Base-by-base conservation (phyloP, 495 filamentous ascomycete genomes). In the Aspergillus sparsus region DNA sequence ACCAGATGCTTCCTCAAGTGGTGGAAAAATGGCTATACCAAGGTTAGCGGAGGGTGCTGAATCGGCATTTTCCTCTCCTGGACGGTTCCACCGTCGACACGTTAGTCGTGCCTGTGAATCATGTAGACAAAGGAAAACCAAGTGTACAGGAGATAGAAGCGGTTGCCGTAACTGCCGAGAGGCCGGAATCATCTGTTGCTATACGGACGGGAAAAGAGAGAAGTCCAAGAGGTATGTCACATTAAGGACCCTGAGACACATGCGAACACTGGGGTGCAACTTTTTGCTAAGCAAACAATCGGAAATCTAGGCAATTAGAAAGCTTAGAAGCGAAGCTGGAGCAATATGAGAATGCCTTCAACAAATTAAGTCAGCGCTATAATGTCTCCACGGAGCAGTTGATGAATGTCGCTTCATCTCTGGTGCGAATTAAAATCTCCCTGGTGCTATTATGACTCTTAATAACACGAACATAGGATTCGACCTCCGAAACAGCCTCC, bases 171-270 rank as follows among this genome's bases (percentile, higher is more conserved):
- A 85, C 57, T 87, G 85, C 59, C 65, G 72, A 44, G 78, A 82
- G 46, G 78, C 77, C 34, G 74, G 75, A 15, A 70, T 80, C 16
- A 68, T 69, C 11, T 87, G 85, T 61, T 74, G 69, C 52, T 87
- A 86, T 67, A 80, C 74, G 2, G 79, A 83, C 63, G 81, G 82
- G 11, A 87, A 85, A 63, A 74, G 82, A 66, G 84, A 86, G 57
- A 76, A 76, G 52, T 81, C 75, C 13, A 84, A 80, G 66, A 79
- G 77, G 83, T 85, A 63, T 53, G 73, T 18, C 12, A 31, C 3
- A 15, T 7, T 15, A 42, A 27, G 21, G 21, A 27, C 21, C 21
- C 21, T 27, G 3, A 27, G 3, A 27, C 21, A 27, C 21, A 27
- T 27, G 3, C 21, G 21, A 27, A 27, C 1, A 27, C 21, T 27